These are phyloP conservation scores for Nicotiana obtusifolia DNA, from an alignment of 257 asterid genomes.

Conservation along the genomic window DNA sequence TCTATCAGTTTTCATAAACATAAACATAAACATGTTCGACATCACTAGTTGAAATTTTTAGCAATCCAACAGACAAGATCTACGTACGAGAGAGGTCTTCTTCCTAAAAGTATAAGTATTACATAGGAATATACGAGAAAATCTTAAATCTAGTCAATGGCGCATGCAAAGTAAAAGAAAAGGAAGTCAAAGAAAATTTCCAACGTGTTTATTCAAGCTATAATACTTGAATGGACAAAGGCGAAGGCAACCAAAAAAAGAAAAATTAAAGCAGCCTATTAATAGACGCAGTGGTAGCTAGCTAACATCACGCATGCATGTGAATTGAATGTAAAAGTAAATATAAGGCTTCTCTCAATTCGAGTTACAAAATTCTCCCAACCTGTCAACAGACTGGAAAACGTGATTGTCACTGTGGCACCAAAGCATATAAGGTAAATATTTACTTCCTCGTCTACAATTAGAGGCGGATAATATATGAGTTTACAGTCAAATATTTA, in stretches of 20 bases:
- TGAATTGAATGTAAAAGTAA: too few species aligned
- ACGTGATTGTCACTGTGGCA: not conserved
- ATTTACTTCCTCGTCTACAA: not conserved
- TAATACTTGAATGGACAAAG: not conserved
- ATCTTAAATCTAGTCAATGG: not conserved
- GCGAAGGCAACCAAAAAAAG: too few species aligned
- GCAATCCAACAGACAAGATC: not conserved
- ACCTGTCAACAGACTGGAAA: slow-evolving; percentile 9
- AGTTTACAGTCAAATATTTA: too few species aligned
- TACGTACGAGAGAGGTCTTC: not conserved
- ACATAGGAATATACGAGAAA: not conserved
- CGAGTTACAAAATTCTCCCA: not conserved
- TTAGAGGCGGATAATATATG: not conserved
- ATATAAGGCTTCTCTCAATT: too few species aligned
- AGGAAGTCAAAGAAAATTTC: not conserved
- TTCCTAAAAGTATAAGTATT: not conserved
- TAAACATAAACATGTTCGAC: not conserved
- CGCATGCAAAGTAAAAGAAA: not conserved
- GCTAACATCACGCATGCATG: too few species aligned
- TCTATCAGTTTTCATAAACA: too few species aligned
- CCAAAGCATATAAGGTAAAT: not conserved
- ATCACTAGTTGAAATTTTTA: not conserved
- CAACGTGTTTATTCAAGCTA: not conserved
- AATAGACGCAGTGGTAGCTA: too few species aligned
- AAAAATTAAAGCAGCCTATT: too few species aligned